A percentile compares a stretch with the other conserved stretches of the same genome.
Conservation (phyloP, 2,329 filamentous ascomycete genomes). For the Colletotrichum lupini region DNA sequence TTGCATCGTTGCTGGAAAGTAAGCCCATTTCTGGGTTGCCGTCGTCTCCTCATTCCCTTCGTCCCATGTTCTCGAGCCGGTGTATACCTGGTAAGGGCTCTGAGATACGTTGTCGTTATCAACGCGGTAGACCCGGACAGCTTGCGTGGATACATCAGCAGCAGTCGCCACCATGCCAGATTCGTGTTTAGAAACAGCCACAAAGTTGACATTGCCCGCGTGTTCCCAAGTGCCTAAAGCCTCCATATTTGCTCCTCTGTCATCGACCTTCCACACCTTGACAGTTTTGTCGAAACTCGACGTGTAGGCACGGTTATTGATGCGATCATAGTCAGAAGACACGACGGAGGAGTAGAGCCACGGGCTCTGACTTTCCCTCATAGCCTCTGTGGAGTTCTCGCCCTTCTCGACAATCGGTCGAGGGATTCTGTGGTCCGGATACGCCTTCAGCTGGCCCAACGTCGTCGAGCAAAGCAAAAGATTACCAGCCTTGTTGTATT, state of each 20-base stretch:
- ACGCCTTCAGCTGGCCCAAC: conserved; percentile 58
- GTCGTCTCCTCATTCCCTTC: conserved; percentile 45
- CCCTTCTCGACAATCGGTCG: conserved; percentile 64
- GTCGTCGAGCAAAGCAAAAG: conserved; percentile 64
- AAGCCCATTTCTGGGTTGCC: conserved; percentile 63
- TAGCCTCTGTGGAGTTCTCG: conserved; percentile 66
- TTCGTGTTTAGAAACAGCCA: conserved; percentile 61
- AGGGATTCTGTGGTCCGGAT: conserved; percentile 67
- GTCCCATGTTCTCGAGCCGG: conserved; percentile 47
- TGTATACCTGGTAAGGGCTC: conserved; percentile 52
- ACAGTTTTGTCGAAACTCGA: conserved; percentile 72
- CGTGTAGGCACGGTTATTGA: conserved; percentile 62
- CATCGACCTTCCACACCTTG: conserved; percentile 65
- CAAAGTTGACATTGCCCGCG: conserved; percentile 71
- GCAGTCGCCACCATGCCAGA: conserved; percentile 67
- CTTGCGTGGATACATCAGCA: conserved; percentile 63
- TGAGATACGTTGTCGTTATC: conserved; percentile 46
- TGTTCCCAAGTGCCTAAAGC: conserved; percentile 65
- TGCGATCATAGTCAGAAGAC: conserved; percentile 65
- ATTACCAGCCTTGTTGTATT: conserved; percentile 75
- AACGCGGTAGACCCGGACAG: conserved; percentile 68
- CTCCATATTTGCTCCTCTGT: conserved; percentile 53
- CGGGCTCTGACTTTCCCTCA: conserved; percentile 68
- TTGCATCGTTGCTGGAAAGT: conserved; percentile 71
- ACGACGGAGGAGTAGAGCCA: conserved; percentile 75